Evolutionary conservation across 768 basidiomycete genomes (phyloP), one percentile per base, ranked within the genome.

Genomic region (Leccinum imitatum): DNA sequence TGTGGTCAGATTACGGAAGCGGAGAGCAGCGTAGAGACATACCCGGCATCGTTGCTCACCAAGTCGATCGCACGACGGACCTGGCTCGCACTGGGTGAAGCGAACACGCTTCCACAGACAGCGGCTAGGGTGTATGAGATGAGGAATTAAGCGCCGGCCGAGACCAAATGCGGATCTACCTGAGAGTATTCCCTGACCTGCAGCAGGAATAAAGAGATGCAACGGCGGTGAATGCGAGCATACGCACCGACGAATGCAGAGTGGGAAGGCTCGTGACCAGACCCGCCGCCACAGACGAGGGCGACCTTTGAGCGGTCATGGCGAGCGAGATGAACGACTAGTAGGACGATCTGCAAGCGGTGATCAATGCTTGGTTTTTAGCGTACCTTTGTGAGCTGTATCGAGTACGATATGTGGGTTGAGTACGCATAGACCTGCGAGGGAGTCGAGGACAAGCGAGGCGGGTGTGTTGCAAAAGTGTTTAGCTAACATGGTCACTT

Each of bases 251-350:
- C 93, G 66, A 90, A 95, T 2, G 85, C 90, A 5, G 91, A 84
- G 74, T 95, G 93, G 15, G 93, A 84, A 7, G 95, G 95, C 68
- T 97, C 95, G 69, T 97, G 95, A 6, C 95, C 91, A 25, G 88
- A 85, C 33, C 93, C 93, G 6, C 93, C 92, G 8, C 92, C 92
- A 66, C 89, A 92, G 66, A 94, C 79, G 15, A 94, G 77, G 2
- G 89, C 83, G 50, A 94, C 93, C 69, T 85, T 86, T 23, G 82
- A 81, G 58, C 76, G 81, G 70, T 89, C 84, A 33, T 73, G 81
- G n/a, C 75, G 64, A 25, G 82, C 76, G 54, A 84, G 73, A 66
- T 87, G 85, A 46, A 93, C 79, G 56, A 90, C 91, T 89, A 65
- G 11, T 89, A 65, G 11, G 35, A 6, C n/a, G 47, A 8, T 56